Percentiles rank a stretch among this genome's conserved stretches.
Conservation (phyloP, 495 filamentous ascomycete genomes). For the Letharia lupina region DNA sequence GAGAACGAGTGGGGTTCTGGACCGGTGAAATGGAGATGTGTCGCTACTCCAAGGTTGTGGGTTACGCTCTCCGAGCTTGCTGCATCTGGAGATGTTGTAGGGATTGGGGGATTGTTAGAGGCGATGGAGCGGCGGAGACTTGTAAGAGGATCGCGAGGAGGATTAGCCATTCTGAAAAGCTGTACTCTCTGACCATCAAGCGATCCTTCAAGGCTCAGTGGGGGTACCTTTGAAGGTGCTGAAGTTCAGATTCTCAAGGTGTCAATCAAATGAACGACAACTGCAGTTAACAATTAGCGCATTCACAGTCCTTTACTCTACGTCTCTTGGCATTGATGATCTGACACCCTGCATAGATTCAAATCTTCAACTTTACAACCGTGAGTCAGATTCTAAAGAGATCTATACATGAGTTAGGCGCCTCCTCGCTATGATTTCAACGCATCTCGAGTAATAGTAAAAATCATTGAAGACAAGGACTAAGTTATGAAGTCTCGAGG, state of each 20-base stretch:
- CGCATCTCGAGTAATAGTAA: too few relatives aligned
- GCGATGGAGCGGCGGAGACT: conserved; percentile 73
- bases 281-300: too few relatives aligned
- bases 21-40: conserved; percentile 68
- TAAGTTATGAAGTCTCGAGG: too few relatives aligned
- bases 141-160: conserved; percentile 56
- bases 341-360: too few relatives aligned
- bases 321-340: too few relatives aligned
- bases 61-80: conserved; percentile 31
- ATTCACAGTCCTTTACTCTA: too few relatives aligned
- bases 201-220: not conserved
- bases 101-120: conserved; percentile 52
- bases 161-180: not conserved
- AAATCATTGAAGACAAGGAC: too few relatives aligned
- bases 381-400: too few relatives aligned
- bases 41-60: conserved; percentile 63
- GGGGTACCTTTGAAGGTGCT: not conserved
- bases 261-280: not conserved
- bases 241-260: not conserved
- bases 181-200: not conserved
- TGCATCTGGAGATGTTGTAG: conserved; percentile 56
- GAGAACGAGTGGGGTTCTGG: conserved; percentile 57
- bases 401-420: too few relatives aligned
- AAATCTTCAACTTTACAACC: too few relatives aligned
- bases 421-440: too few relatives aligned